Base-by-base conservation (phyloP, 768 basidiomycete genomes). In the Trametes elegans region DNA sequence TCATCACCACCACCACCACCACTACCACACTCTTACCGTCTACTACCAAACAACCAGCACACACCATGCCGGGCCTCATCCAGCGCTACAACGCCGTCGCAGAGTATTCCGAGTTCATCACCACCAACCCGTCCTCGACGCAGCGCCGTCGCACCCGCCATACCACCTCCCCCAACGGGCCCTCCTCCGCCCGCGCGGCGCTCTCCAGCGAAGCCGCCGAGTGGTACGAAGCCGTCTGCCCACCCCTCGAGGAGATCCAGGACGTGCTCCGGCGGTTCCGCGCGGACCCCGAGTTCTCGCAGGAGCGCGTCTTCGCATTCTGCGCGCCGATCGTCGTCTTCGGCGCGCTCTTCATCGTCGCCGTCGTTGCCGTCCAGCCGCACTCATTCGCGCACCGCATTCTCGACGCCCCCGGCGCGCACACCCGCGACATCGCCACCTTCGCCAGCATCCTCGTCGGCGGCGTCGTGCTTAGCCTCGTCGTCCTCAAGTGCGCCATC, bases 351-450 rank as follows among this genome's bases (percentile, higher is more conserved):
- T 55, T 62, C 49, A 39, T 43, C 23, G 24, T 53, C 16, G 49
- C 36, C 2, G 50, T 49, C 14, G 38, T 62, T 43, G 53, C 55
- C 0, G 49, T 62, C 1, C 48, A 55, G 16, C 60, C 60, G 1
- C 28, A 53, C 21, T 58, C 60, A 18, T 52, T 47, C 47, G 49
- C 45, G 16, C 52, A 60, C 10, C 57, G 49, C 53, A 50, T 62
- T 46, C 46, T 60, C 23, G 49, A 49, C 13, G 21, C 38, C 16
- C 42, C 51, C 7, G 10, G 11, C n/a, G 32, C 18, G 3, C 42
- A 45, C 18, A 29, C 24, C 16, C 10, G 3, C 3, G 51, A 53
- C 42, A 28, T 45, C 18, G 7, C 23, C 16, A 34, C 32, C 23
- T 16, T 53, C 24, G 10, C 23, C 2, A 43, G 42, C 0, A 11